A percentile compares a stretch with the other conserved stretches of the same genome.
Conservation (phyloP, 2,329 filamentous ascomycete species). For the Thelonectria blattea region DNA sequence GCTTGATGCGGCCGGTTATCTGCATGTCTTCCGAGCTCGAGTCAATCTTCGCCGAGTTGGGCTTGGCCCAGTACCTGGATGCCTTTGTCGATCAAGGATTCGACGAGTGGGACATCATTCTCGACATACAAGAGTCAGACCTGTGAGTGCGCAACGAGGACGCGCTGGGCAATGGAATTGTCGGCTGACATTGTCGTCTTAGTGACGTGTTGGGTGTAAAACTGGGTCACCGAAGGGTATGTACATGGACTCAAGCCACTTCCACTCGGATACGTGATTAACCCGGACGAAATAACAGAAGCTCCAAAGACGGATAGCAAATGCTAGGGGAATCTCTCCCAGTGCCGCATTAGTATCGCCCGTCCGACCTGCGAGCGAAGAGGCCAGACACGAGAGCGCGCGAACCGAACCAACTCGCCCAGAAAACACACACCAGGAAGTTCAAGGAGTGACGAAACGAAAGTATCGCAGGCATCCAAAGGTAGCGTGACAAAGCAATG, state of each 20-base stretch:
- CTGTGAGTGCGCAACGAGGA: slow-evolving; percentile 62
- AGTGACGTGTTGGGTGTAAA: slow-evolving; percentile 79
- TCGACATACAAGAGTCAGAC: slow-evolving; percentile 85
- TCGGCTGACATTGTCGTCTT: slow-evolving; percentile 28
- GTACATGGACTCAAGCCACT: slow-evolving; percentile 35
- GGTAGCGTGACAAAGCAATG: slow-evolving; percentile 50
- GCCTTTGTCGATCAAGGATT: slow-evolving; percentile 80
- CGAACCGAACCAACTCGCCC: slow-evolving; percentile 55
- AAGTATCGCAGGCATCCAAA: slow-evolving; percentile 83
- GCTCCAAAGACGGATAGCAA: slow-evolving; percentile 82
- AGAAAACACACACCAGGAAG: slow-evolving; percentile 51
- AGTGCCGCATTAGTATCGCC: slow-evolving; percentile 58
- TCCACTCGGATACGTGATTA: slow-evolving; percentile 24
- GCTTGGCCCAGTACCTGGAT: slow-evolving; percentile 77
- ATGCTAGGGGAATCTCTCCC: slow-evolving; percentile 68
- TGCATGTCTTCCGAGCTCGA: slow-evolving; percentile 64
- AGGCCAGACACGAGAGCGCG: slow-evolving; percentile 59
- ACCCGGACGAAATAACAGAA: slow-evolving; percentile 58
- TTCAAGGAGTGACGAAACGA: slow-evolving; percentile 62
- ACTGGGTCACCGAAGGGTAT: slow-evolving; percentile 79
- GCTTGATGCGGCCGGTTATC: slow-evolving; percentile 25
- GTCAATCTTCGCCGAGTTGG: slow-evolving; percentile 74
- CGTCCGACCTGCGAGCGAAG: slow-evolving; percentile 59
- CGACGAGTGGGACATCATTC: slow-evolving; percentile 82
- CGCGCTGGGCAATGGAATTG: neutral